Evolutionary conservation across 352 stramenopile species (phyloP).

Genomic region (Phytopythium montanum): DNA sequence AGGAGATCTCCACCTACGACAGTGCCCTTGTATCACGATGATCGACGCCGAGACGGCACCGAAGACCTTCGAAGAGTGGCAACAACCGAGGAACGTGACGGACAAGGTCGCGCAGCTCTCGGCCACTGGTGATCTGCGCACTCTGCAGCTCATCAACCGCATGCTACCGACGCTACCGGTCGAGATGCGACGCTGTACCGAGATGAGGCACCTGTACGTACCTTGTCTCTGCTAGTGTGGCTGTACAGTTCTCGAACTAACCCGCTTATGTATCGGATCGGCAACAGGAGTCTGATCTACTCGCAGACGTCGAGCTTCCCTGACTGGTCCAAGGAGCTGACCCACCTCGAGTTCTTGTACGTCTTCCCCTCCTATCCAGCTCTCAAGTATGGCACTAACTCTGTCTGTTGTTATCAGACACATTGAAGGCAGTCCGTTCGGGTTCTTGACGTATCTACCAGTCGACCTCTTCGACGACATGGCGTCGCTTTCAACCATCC

Average conservation of each 20-base stretch:
- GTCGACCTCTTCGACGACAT: conserved; percentile 23
- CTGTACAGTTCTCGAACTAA: not conserved
- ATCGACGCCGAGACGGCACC: conserved; percentile 15
- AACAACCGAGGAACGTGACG: conserved; percentile 5
- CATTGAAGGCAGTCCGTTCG: conserved; percentile 2
- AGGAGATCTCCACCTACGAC: not conserved
- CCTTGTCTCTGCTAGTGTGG: too few relatives aligned
- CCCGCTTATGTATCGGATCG: not conserved
- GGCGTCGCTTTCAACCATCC: conserved; percentile 11
- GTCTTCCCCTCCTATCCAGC: not conserved
- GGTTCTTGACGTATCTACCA: conserved; percentile 8
- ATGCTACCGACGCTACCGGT: conserved; percentile 10
- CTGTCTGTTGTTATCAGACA: not conserved
- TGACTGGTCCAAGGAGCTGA: conserved; percentile 4
- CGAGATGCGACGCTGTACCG: conserved; percentile 8
- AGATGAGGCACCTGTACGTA: conserved; percentile 8
- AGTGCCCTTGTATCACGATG: conserved; percentile 16
- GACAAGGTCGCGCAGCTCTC: conserved; percentile 15
- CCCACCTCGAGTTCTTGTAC: conserved; percentile 10
- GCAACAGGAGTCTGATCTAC: conserved; percentile 7
- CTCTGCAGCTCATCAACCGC: conserved; percentile 14
- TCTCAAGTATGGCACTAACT: not conserved
- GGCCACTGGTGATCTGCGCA: conserved; percentile 8
- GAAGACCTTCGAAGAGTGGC: conserved; percentile 10
- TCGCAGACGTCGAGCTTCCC: not conserved